Evolutionary conservation across 805 yeast genomes (phyloP).

Genomic region (Hanseniaspora pseudoguilliermondii): DNA sequence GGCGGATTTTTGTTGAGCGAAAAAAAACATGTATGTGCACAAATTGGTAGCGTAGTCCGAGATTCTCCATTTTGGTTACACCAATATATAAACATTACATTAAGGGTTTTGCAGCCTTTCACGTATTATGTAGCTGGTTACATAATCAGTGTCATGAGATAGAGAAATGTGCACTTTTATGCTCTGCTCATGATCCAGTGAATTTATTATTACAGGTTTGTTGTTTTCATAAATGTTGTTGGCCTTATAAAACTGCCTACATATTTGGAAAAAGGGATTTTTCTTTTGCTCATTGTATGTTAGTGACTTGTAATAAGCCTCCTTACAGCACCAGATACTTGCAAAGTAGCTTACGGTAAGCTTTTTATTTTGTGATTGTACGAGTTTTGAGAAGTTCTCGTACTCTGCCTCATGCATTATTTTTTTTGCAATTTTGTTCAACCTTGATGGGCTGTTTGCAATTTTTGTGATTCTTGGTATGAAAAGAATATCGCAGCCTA

Average conservation of each 20-base stretch:
- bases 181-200: neutral
- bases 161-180: slow-evolving; percentile 5
- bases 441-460: neutral
- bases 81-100: too few relatives aligned
- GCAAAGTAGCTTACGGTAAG: neutral
- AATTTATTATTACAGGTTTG: neutral
- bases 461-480: slow-evolving; percentile 3
- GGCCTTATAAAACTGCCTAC: neutral
- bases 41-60: neutral
- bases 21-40: neutral
- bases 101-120: neutral
- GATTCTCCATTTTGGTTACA: too few relatives aligned
- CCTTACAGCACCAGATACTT: slow-evolving; percentile 4
- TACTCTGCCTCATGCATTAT: slow-evolving; percentile 2
- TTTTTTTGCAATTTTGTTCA: neutral
- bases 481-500: slow-evolving; percentile 5
- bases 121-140: slow-evolving; percentile 3
- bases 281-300: neutral
- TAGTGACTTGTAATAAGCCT: slow-evolving; percentile 1
- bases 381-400: neutral
- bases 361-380: neutral
- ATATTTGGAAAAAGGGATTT: neutral
- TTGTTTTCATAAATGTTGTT: neutral
- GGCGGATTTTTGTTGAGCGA: too few relatives aligned
- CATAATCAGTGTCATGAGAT: slow-evolving; percentile 12